Evolutionary conservation across 176 grass and related monocot species (phyloP), one percentile per base, ranked within the genome.

Genomic region (Avena sativa): DNA sequence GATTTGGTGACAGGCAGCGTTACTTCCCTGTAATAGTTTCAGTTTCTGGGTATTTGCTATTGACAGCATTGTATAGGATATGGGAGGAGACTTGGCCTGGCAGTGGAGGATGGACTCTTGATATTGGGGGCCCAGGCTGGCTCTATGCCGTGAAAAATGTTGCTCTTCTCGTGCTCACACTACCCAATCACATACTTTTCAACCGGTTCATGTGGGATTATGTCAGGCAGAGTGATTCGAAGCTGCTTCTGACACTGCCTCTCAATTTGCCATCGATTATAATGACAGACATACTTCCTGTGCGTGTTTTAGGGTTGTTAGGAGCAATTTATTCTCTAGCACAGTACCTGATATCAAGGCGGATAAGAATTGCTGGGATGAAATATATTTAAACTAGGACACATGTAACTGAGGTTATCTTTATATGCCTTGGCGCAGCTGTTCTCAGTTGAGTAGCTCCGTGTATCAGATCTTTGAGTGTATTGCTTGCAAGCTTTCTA

Each of bases 141-240:
- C 85, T 97, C 43, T 99, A 93, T 48, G 89, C 90, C 58, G 97
- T 99, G 76, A 99, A 93, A 77, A 99, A 99, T 23, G 71, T 84
- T 14, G 91, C 91, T 68, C 92, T 99, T 83, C 93, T 99, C 40
- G n/a, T 93, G 10, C 87, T 96, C 40, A 96, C 97, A 8, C 88
- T 96, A 67, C 97, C 97, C 20, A 96, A 99, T 86, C 94, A 99
- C 88, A 96, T 99, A 87, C 94, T 99, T 10, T 93, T 99, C 85
- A 99, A 96, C 74, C 87, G 94, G 55, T 99, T 99, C 90, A 96
- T 99, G 94, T 99, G 94, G 97, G 97, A 99, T 84, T 96, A 97
- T 90, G 92, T 94, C 73, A 99, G 95, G 61, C 97, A 96, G 83
- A 96, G 89, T 36, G 97, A 99, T 71, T 47, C 89, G 0, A 89